phyloP scores from a whole-genome alignment of 176 grass and related monocot species.

The Juncus inflexus region DNA sequence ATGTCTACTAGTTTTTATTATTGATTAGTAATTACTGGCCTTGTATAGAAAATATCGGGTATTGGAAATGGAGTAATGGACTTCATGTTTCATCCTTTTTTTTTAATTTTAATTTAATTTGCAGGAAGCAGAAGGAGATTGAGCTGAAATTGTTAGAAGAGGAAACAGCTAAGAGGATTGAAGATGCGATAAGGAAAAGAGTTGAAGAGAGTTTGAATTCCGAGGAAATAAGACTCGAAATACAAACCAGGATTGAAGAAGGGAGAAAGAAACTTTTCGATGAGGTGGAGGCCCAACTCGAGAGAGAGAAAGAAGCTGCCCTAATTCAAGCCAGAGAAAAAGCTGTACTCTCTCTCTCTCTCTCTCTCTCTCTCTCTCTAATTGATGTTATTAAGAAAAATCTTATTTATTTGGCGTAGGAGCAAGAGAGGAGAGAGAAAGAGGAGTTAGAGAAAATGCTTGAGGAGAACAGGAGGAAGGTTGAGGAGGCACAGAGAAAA shows the following conservation, averaged over 20 bases:
- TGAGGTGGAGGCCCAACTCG: constrained; percentile 65
- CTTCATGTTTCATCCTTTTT: constrained; percentile 16
- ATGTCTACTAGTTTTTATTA: neutral
- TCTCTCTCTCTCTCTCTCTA: neutral
- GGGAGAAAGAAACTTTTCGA: constrained; percentile 69
- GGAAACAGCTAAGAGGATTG: constrained; percentile 91
- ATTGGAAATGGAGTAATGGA: constrained; percentile 12
- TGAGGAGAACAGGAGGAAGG: constrained; percentile 78
- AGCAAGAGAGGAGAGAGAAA: constrained; percentile 62
- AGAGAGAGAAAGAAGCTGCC: constrained; percentile 86
- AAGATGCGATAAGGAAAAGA: constrained; percentile 84
- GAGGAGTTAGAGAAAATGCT: constrained; percentile 84
- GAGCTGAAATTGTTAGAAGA: constrained; percentile 91
- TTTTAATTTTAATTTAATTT: constrained; percentile 38
- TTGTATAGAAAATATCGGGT: no score
- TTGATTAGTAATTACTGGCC: no score
- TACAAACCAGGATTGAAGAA: constrained; percentile 85
- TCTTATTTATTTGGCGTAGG: constrained; percentile 32
- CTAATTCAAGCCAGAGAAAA: constrained; percentile 61
- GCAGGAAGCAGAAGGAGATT: constrained; percentile 92
- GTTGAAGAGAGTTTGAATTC: constrained; percentile 85
- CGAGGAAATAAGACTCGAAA: constrained; percentile 89
- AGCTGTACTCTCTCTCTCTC: constrained; percentile 42
- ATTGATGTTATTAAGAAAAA: neutral
- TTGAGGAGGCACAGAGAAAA: constrained; percentile 69